Conservation (phyloP, 306 rosid species). For the Pueraria montana region DNA sequence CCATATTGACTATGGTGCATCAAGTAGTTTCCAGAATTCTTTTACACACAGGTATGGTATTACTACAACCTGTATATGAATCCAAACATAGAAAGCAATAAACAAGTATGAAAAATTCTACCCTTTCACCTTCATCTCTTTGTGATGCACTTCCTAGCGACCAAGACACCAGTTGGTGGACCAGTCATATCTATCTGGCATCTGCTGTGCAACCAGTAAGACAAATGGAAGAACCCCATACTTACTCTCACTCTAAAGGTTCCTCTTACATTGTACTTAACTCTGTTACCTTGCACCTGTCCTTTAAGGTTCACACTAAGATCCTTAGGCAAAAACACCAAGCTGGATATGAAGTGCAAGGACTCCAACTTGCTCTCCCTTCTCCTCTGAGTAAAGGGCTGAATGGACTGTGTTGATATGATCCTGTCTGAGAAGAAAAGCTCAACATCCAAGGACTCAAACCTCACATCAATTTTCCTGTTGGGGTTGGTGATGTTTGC, state of each 20-base stretch:
- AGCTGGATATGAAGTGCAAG: slow-evolving; percentile 77
- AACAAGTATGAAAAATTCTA: slow-evolving; percentile 25
- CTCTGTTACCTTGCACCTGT: slow-evolving; percentile 68
- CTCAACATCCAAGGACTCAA: slow-evolving; percentile 67
- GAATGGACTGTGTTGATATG: slow-evolving; percentile 73
- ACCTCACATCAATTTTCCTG: slow-evolving; percentile 67
- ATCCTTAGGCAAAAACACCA: slow-evolving; percentile 80
- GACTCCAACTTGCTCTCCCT: slow-evolving; percentile 66
- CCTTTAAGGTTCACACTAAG: slow-evolving; percentile 66
- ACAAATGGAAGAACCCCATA: slow-evolving; percentile 67
- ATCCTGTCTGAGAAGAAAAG: slow-evolving; percentile 74
- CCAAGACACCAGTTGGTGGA: slow-evolving; percentile 81
- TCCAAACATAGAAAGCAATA: slow-evolving; percentile 32
- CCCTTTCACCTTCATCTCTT: slow-evolving; percentile 59
- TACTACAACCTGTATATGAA: slow-evolving; percentile 27
- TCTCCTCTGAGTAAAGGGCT: slow-evolving; percentile 68
- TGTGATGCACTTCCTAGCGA: slow-evolving; percentile 74
- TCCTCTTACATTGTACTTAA: slow-evolving; percentile 73
- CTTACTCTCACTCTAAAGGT: slow-evolving; percentile 69
- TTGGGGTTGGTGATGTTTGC: slow-evolving; percentile 88
- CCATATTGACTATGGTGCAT: neutral
- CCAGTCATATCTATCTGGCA: slow-evolving; percentile 82
- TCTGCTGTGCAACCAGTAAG: slow-evolving; percentile 76
- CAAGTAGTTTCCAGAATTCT: slow-evolving; percentile 3
- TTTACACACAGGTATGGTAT: slow-evolving; percentile 37